Conservation (phyloP, 2,329 filamentous ascomycete species). For the Rhytidhysteron rufulum region DNA sequence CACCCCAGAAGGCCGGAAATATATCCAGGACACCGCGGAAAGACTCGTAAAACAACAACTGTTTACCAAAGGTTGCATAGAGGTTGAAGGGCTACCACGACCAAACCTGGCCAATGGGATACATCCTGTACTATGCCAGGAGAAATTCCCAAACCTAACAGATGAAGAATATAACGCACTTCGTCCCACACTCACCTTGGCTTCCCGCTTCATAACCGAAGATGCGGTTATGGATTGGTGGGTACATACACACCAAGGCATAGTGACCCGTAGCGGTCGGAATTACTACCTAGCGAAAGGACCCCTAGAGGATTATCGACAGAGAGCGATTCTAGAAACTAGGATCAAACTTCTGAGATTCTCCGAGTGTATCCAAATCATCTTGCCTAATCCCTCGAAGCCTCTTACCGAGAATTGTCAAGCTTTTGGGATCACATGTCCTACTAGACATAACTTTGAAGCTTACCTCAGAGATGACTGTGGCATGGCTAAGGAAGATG, state of each 20-base stretch:
- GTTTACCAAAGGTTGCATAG: not conserved
- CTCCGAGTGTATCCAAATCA: not conserved
- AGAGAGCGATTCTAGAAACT: not conserved
- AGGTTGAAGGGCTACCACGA: not conserved
- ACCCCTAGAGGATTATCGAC: not conserved
- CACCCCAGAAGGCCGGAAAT: not conserved
- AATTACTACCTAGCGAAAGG: not conserved
- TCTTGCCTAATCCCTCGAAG: not conserved
- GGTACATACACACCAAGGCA: slow-evolving; percentile 3
- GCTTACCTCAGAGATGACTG: not conserved
- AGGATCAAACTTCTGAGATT: not conserved
- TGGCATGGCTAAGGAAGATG: not conserved
- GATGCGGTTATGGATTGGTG: slow-evolving; percentile 5
- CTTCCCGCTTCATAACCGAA: slow-evolving; percentile 2
- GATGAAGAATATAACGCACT: slow-evolving; percentile 1
- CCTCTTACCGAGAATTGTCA: not conserved
- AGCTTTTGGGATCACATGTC: too few species aligned
- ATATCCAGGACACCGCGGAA: not conserved
- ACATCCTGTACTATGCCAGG: not conserved
- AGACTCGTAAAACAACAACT: not conserved
- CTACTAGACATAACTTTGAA: not conserved
- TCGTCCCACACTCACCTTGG: slow-evolving; percentile 1
- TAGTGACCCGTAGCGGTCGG: not conserved
- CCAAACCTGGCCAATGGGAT: not conserved
- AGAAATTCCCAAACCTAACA: slow-evolving; percentile 1